phyloP scores from a whole-genome alignment of 306 rosid species.

The Trichosanthes cucumerina region DNA sequence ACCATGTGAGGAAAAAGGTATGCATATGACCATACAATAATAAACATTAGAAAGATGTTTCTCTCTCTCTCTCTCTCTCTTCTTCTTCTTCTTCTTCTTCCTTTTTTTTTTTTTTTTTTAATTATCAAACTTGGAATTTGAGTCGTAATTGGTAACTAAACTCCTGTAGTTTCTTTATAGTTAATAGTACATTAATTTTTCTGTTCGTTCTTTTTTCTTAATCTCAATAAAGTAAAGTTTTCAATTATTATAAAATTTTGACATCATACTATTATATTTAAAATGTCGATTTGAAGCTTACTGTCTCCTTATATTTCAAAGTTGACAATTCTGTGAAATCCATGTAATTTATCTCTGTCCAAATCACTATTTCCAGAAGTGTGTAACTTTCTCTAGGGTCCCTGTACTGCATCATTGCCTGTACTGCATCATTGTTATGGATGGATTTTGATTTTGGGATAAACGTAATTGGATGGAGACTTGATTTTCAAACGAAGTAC shows the following conservation, averaged over 20 bases:
- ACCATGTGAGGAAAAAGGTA: slow-evolving; percentile 88
- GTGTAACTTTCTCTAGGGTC: background rate
- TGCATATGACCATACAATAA: slow-evolving; percentile 16
- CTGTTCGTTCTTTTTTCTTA: background rate
- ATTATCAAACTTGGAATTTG: background rate
- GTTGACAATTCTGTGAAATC: background rate
- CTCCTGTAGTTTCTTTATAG: background rate
- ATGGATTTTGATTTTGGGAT: background rate
- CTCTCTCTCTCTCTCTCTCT: no score
- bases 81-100: no score
- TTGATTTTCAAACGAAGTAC: background rate
- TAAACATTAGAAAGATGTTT: background rate
- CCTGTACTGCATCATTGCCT: no score
- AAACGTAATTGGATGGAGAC: background rate
- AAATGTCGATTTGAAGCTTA: background rate
- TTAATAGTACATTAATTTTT: background rate
- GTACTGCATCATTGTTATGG: background rate
- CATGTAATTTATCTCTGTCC: background rate
- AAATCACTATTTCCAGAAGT: background rate
- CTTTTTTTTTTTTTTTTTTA: no score
- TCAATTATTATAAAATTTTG: background rate
- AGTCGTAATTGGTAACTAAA: background rate
- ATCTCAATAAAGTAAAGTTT: background rate
- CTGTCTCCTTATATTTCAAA: background rate
- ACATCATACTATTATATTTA: background rate